Base-by-base conservation (phyloP, 306 rosid species). In the Sesbania bispinosa region DNA sequence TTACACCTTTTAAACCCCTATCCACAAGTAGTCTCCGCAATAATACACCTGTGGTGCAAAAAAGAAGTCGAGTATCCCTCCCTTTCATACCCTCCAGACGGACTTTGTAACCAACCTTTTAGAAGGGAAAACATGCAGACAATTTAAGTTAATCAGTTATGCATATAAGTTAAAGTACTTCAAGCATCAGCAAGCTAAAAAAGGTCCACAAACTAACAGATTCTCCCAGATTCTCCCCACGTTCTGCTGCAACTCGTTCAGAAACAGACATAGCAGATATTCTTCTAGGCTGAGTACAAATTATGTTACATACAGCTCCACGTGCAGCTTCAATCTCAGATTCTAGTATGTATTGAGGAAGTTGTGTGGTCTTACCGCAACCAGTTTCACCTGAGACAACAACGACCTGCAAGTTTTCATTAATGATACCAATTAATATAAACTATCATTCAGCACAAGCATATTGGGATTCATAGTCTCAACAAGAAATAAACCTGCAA, bases 201-300 rank as follows among this genome's bases (percentile, higher is more conserved):
- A 29, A 68, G 77, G 32, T 50, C n/a, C 67, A 50, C 71, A 70
- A 80, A 89, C 99, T 85, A 62, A 95, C 99, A 48, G 96, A 89
- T 82, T 95, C 97, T 69, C 99, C 99, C 88, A 95, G 85, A 35
- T 91, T 86, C 81, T 95, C 96, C 65, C 97, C 99, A 51, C 93
- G 85, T 66, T 95, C 99, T 59, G 93, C 84, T 79, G 99, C 97
- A 79, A 89, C 96, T 86, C 99, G 91, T 79, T 95, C 99, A 51
- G 99, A 95, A 52, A 95, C 96, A 71, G 99, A 89, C 89, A 91
- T 91, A 27, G 99, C 99, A 77, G 97, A 95, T 83, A 95, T 91
- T 77, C 99, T 80, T 80, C 99, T 91, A 62, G 97, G 99, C 80
- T 91, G 99, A 60, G 99, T 95, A 68, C 99, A 95, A 75, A 95